Evolutionary conservation across 768 basidiomycete genomes (phyloP).

Genomic region (Naganishia onofrii): DNA sequence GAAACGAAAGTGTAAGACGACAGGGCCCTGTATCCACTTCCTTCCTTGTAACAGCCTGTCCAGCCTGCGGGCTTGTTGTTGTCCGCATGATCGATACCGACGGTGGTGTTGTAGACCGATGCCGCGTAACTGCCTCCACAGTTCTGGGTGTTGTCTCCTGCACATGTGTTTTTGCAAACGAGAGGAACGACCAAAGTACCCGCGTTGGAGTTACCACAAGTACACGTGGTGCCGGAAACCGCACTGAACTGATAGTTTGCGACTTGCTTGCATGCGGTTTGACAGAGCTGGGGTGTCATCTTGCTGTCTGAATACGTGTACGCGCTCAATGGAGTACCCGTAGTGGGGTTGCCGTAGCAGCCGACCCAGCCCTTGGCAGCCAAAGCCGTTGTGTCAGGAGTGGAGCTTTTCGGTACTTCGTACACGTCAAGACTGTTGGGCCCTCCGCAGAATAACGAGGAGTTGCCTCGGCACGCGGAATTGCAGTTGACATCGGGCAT

Average conservation of each 20-base stretch:
- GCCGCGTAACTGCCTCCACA: conserved; percentile 38
- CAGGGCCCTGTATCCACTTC: conserved; percentile 30
- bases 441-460: conserved; percentile 36
- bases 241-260: conserved; percentile 26
- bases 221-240: conserved; percentile 37
- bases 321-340: conserved; percentile 17
- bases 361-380: conserved; percentile 25
- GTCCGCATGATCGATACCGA: not conserved
- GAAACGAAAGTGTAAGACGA: conserved; percentile 36
- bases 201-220: conserved; percentile 37
- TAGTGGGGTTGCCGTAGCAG: conserved; percentile 17
- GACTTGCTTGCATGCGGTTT: conserved; percentile 40
- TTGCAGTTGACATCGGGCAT: conserved; percentile 25
- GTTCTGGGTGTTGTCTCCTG: conserved; percentile 29
- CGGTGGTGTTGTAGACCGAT: conserved; percentile 37
- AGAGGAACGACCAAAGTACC: conserved; percentile 3
- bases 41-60: conserved; percentile 35
- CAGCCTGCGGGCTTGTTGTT: conserved; percentile 21
- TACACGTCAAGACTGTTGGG: conserved; percentile 32
- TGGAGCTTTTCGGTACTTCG: conserved; percentile 24
- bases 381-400: conserved; percentile 8
- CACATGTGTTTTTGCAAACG: conserved; percentile 7
- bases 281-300: conserved; percentile 43
- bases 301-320: conserved; percentile 20
- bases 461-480: conserved; percentile 29